Conservation (phyloP, 805 yeast genomes). For the Suhomyces emberorum region DNA sequence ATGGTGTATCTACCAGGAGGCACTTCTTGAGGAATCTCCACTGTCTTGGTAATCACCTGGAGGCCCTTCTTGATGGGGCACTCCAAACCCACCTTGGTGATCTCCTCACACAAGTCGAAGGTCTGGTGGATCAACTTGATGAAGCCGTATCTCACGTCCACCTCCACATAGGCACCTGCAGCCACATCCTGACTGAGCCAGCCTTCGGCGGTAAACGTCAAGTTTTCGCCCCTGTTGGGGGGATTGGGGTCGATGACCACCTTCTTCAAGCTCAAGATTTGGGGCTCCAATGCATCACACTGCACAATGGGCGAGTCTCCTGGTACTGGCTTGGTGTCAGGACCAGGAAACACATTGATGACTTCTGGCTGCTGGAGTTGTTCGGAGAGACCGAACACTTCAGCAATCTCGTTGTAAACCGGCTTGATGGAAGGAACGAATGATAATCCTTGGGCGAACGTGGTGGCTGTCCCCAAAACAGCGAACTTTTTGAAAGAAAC, state of each 20-base stretch:
- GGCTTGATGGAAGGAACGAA: conserved; percentile 18
- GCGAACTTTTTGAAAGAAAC: conserved; percentile 19
- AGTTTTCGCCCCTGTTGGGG: conserved; percentile 78
- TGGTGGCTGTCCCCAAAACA: conserved; percentile 10
- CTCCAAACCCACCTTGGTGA: conserved; percentile 74
- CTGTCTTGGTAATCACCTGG: conserved; percentile 62
- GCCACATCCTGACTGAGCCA: conserved; percentile 49
- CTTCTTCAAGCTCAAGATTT: conserved; percentile 56
- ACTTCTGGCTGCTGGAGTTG: conserved; percentile 3
- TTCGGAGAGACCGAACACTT: conserved; percentile 9
- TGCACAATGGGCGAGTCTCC: conserved; percentile 83
- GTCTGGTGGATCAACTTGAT: conserved; percentile 84
- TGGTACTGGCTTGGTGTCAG: conserved; percentile 67
- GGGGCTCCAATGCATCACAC: conserved; percentile 67
- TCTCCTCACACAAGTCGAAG: conserved; percentile 88
- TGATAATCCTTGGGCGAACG: conserved; percentile 19
- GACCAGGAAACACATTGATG: conserved; percentile 24
- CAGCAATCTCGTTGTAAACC: conserved; percentile 11
- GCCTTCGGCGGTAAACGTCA: conserved; percentile 79
- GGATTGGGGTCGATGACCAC: conserved; percentile 80
- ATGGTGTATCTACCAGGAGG: conserved; percentile 94
- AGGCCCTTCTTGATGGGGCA: conserved; percentile 80
- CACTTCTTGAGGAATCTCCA: conserved; percentile 84
- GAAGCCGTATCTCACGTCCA: conserved; percentile 89
- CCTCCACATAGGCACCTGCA: conserved; percentile 93